Evolutionary conservation across 1,284 basidiomycete genomes (phyloP).

Genomic region (Cryptococcus deneoformans): DNA sequence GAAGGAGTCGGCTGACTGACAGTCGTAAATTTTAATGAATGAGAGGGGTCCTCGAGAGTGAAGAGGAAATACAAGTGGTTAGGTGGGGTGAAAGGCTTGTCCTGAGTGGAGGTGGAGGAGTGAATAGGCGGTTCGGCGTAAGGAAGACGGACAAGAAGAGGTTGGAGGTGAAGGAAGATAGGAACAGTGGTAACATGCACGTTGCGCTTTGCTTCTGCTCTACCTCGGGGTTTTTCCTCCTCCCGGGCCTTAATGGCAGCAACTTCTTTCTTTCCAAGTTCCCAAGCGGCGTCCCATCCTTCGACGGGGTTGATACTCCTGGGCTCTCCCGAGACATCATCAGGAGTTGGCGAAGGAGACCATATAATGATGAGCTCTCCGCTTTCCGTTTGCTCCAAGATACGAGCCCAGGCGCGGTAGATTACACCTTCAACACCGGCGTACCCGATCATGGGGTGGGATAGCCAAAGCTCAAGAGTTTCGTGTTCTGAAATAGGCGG

Average conservation of each 20-base stretch:
- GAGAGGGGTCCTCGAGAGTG: conserved; percentile 74
- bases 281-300: conserved; percentile 76
- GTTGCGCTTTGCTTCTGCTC: conserved; percentile 15
- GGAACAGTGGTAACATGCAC: conserved; percentile 82
- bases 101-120: conserved; percentile 15
- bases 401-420: conserved; percentile 69
- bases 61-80: conserved; percentile 80
- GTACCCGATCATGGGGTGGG: conserved; percentile 95
- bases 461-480: conserved; percentile 91
- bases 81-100: conserved; percentile 33
- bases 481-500: conserved; percentile 98
- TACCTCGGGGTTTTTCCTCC: conserved; percentile 31
- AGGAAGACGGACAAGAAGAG: conserved; percentile 64
- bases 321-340: conserved; percentile 46
- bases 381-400: conserved; percentile 91
- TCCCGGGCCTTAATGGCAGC: conserved; percentile 31
- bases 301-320: conserved; percentile 69
- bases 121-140: conserved; percentile 44
- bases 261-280: conserved; percentile 61
- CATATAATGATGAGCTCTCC: conserved; percentile 86
- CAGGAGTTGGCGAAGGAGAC: conserved; percentile 55
- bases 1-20: conserved; percentile 75
- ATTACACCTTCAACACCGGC: conserved; percentile 96
- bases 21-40: conserved; percentile 70
- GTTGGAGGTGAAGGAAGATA: conserved; percentile 91